These are phyloP conservation scores for Grammothele lineata DNA, from an alignment of 768 basidiomycete species.

Conservation along the genomic window DNA sequence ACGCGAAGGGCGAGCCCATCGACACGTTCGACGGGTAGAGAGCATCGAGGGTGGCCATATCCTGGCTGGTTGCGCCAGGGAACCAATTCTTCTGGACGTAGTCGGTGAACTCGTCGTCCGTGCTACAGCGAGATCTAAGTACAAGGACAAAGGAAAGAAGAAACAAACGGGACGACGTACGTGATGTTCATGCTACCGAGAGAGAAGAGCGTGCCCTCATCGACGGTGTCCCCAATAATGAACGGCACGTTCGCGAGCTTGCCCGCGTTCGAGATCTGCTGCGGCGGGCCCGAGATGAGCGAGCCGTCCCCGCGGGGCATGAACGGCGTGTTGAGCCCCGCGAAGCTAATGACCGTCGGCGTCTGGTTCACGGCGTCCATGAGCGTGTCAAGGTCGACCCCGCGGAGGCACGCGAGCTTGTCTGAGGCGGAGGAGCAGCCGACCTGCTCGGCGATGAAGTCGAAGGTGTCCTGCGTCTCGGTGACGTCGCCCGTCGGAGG, in stretches of 20 bases:
- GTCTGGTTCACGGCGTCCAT: slow-evolving; percentile 29
- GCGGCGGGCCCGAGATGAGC: slow-evolving; percentile 39
- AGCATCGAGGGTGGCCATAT: slow-evolving; percentile 13
- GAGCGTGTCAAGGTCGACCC: slow-evolving; percentile 33
- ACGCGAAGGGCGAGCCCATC: slow-evolving; percentile 51
- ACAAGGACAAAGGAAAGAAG: no score
- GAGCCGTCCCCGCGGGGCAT: slow-evolving; percentile 45
- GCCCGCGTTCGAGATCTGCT: slow-evolving; percentile 38
- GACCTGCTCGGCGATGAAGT: slow-evolving; percentile 33
- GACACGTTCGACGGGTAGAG: slow-evolving; percentile 29
- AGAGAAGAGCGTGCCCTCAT: slow-evolving; percentile 50
- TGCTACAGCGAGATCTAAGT: slow-evolving; percentile 11
- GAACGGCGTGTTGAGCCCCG: slow-evolving; percentile 33
- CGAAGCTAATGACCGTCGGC: slow-evolving; percentile 26
- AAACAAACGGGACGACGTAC: slow-evolving; percentile 15
- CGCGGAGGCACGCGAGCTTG: no score
- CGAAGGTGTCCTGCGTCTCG: slow-evolving; percentile 38
- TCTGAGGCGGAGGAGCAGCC: slow-evolving; percentile 36
- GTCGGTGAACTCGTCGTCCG: slow-evolving; percentile 16
- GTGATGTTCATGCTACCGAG: slow-evolving; percentile 25
- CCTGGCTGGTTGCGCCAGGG: slow-evolving; percentile 14
- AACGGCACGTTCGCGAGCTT: slow-evolving; percentile 46
- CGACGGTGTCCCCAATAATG: slow-evolving; percentile 38
- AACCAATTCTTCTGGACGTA: slow-evolving; percentile 21
- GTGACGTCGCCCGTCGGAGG: no score